Percentiles rank a stretch among this genome's conserved stretches.
These are phyloP conservation scores for Hypoxylon perforatum DNA, from an alignment of 495 filamentous ascomycete species.

Conservation along the genomic window DNA sequence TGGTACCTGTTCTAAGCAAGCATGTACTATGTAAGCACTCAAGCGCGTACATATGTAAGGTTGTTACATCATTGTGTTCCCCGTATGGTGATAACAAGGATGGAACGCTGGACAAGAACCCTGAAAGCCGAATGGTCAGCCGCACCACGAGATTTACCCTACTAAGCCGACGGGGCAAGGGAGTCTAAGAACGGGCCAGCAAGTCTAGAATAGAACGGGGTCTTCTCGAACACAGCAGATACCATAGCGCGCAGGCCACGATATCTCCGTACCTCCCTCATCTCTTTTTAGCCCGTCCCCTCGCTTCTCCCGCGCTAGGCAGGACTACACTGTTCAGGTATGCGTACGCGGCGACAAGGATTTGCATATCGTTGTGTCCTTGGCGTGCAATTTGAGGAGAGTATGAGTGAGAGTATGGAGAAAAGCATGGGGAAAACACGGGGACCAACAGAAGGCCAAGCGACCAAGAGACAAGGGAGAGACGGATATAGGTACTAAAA, in stretches of 20 bases:
- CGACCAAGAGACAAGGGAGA: too few species aligned
- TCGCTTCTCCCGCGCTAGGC: conserved; percentile 24
- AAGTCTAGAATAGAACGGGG: conserved; percentile 13
- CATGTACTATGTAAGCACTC: too few species aligned
- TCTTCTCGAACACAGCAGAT: conserved; percentile 8
- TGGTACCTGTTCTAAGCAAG: too few species aligned
- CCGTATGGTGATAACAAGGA: neutral
- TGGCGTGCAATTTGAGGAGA: neutral
- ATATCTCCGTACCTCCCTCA: neutral
- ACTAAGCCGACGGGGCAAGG: neutral
- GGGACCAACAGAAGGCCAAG: neutral
- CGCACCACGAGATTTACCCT: conserved; percentile 7
- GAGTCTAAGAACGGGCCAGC: neutral
- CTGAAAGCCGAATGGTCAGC: conserved; percentile 28
- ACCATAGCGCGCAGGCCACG: neutral
- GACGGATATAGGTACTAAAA: too few species aligned
- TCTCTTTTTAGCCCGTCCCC: conserved; percentile 7
- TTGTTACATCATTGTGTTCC: conserved; percentile 15
- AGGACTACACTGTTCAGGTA: conserved; percentile 8
- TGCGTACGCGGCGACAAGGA: conserved; percentile 6
- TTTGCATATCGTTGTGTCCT: neutral
- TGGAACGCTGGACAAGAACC: conserved; percentile 17
- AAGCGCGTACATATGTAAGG: neutral
- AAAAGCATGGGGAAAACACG: neutral
- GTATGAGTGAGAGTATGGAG: neutral